Conservation (phyloP, 2,329 filamentous ascomycete genomes). For the Fusarium heterosporum region DNA sequence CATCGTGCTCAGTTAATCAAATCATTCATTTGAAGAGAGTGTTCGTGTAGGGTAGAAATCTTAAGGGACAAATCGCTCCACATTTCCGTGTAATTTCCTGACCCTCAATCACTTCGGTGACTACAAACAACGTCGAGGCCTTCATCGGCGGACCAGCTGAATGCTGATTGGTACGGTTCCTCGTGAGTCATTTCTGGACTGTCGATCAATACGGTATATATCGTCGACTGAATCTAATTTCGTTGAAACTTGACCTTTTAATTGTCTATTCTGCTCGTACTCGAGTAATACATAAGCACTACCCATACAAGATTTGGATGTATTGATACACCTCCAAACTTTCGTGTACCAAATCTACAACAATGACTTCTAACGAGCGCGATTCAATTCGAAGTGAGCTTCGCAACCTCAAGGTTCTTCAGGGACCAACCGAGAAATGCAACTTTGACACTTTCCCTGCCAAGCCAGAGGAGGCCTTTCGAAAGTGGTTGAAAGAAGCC, state of each 20-base stretch:
- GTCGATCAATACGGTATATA: too few species aligned
- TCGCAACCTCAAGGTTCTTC: background rate
- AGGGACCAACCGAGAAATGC: background rate
- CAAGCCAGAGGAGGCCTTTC: background rate
- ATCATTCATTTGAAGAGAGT: too few species aligned
- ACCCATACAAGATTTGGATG: background rate
- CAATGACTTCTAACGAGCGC: background rate
- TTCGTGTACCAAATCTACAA: background rate
- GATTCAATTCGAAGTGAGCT: background rate
- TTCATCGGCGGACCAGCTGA: background rate
- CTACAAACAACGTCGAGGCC: too few species aligned
- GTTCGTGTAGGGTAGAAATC: background rate
- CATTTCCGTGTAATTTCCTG: background rate
- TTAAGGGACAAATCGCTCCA: background rate
- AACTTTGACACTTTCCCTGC: background rate
- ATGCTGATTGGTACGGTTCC: background rate
- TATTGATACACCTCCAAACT: background rate
- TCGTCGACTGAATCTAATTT: too few species aligned
- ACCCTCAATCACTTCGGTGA: background rate
- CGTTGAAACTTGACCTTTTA: background rate
- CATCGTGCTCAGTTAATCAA: too few species aligned
- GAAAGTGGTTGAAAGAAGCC: constrained; percentile 14
- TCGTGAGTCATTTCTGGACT: background rate
- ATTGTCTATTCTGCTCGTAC: background rate
- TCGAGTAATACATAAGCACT: background rate